Evolutionary conservation across 1,284 basidiomycete species (phyloP), one percentile per base, ranked within the genome.

Genomic region (Ceratorhiza oryzae-sativae): DNA sequence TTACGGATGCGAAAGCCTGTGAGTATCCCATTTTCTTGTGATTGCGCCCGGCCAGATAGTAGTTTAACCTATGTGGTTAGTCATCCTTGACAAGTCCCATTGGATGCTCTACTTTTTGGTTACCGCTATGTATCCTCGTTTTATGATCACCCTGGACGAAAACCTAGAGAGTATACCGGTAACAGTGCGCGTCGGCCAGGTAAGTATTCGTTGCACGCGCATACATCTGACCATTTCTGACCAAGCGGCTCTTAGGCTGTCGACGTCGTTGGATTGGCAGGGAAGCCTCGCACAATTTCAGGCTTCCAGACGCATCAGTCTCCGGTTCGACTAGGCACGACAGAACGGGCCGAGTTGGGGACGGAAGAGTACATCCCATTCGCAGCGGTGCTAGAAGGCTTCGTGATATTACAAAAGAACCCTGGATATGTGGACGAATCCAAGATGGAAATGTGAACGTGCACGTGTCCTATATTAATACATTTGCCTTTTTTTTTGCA

Each of bases 81-180:
- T 97, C 79, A 86, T 99, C 2, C 86, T 99, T 34, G 95, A 95
- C 79, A 96, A 92, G 80, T 91, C 93, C 75, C 97, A 98, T 81
- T 99, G 97, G 97, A 97, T 98, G 94, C 83, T 99, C 71, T 99
- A 93, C 85, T 96, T 95, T 86, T 87, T 99, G 55, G 90, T 90
- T 9, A 89, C 94, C 6, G 92, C 96, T 72, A 99, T 99, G 96
- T 97, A 95, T 82, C 97, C 97, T 27, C 90, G 97, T 72, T 98
- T 99, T 91, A 83, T 99, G 77, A 98, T 99, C 80, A 98, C 96
- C 0, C 89, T 99, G 34, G 91, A 98, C 81, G 96, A 98, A 81
- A 87, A 95, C 73, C 88, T 96, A 71, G 87, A 94, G 76, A 88
- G 86, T 77, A 84, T 90, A 74, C 91, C 95, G 0, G 93, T 97